These are phyloP conservation scores for Pleurozium schreberi DNA, from an alignment of 225 moss, liverwort and hornwort species.

Conservation along the genomic window DNA sequence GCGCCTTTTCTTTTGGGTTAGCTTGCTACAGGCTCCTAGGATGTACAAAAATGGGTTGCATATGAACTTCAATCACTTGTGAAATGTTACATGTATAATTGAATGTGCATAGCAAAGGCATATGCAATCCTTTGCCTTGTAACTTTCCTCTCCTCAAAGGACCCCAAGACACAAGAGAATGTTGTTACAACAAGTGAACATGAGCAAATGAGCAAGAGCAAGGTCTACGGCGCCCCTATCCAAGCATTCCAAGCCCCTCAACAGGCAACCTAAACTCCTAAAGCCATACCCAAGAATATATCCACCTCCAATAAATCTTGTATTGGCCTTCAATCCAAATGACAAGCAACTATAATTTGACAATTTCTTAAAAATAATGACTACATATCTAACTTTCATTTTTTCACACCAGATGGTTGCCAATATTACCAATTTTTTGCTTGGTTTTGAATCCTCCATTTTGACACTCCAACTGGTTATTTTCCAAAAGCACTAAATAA, in stretches of 20 bases:
- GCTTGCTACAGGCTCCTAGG: rapidly evolving
- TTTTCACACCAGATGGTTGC: background rate
- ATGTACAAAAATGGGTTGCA: background rate
- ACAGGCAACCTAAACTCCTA: background rate
- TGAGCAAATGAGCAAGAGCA: too few species aligned
- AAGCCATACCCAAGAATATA: background rate
- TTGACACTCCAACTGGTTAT: background rate
- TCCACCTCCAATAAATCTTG: rapidly evolving
- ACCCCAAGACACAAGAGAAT: background rate
- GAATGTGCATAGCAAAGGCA: too few species aligned
- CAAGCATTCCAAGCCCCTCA: background rate
- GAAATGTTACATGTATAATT: background rate
- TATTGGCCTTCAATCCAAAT: background rate
- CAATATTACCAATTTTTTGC: background rate
- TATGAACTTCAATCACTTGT: background rate
- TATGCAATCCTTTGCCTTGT: too few species aligned
- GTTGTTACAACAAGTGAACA: too few species aligned
- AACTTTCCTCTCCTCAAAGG: too few species aligned
- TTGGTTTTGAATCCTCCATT: background rate
- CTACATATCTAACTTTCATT: background rate
- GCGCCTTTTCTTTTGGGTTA: background rate
- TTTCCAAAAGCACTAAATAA: background rate
- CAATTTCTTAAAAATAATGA: background rate
- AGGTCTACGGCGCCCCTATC: background rate
- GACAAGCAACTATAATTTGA: background rate